Evolutionary conservation across 805 yeast genomes (phyloP), one percentile per base, ranked within the genome.

Genomic region (Teunomyces pallodes): DNA sequence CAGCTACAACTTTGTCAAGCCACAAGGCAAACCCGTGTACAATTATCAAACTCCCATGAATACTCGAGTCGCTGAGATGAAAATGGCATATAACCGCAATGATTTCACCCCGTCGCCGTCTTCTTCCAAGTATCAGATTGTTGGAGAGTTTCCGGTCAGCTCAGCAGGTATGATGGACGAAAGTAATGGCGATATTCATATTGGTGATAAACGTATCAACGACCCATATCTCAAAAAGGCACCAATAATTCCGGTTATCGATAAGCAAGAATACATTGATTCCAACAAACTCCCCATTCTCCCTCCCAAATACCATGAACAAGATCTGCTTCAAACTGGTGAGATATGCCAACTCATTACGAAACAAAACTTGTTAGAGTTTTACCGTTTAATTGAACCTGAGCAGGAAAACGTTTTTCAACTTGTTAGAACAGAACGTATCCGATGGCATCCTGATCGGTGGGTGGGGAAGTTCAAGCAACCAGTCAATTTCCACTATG

Each of bases 361-460:
- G 45, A 51, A 60, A 17, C 16, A 52, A 29, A 57, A 59, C 9
- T 58, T 72, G 13, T 13, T 46, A 10, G 59, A 47, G 24, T 72
- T 72, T 47, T 72, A 67, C 54, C 45, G 54, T 4, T 36, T 47
- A 31, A 59, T 70, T 13, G 16, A 43, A 1, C 46, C 51, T 0
- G 45, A 57, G 33, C 55, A 55, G 14, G 54, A 52, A 29, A 46
- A 51, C 5, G 35, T 66, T 26, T 12, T 50, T 2, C 64, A 56
- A 1, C 49, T 70, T 13, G 43, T 72, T 5, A 80, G 76, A 49
- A 54, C 49, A 27, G 90, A 84, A 54, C 60, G 90, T 46, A 61
- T 84, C 5, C 64, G 79, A 51, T 84, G 90, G 90, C 90, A 84
- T 59, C 90, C 90, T 1, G 90, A 84, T 57, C 77, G 75, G 56